phyloP scores from a whole-genome alignment of 78 protist genomes.

The Protostelium mycophagum region DNA sequence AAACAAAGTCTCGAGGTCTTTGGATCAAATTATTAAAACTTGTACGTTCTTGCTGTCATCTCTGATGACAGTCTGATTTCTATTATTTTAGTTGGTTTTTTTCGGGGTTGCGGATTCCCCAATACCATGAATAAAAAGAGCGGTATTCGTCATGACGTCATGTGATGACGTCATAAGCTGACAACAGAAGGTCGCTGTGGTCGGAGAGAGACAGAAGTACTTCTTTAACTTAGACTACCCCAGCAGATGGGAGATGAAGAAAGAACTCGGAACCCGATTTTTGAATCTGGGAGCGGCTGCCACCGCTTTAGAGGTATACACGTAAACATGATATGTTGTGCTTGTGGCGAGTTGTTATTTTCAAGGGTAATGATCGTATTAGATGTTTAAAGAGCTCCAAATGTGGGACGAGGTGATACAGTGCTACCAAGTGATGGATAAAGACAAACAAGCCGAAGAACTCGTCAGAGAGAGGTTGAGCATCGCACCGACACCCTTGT shows the following conservation, averaged over 20 bases:
- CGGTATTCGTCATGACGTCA: no score
- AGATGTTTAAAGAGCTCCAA: conserved; percentile 62
- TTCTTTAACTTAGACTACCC: conserved; percentile 34
- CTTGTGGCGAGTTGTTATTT: not conserved
- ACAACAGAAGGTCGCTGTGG: not conserved
- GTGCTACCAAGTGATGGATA: conserved; percentile 44
- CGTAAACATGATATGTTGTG: not conserved
- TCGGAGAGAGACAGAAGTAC: conserved; percentile 16
- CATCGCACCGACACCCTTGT: conserved; percentile 37
- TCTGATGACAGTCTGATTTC: no score
- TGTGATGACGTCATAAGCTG: no score
- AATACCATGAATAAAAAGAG: no score
- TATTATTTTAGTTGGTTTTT: no score
- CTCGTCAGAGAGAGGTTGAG: conserved; percentile 27
- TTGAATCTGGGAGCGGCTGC: conserved; percentile 55
- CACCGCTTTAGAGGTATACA: conserved; percentile 43
- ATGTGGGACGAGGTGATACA: conserved; percentile 71
- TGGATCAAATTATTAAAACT: no score
- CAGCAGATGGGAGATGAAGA: conserved; percentile 36
- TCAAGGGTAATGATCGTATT: no score
- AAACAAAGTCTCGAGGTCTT: no score
- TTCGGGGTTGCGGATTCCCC: no score
- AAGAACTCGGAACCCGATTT: conserved; percentile 61
- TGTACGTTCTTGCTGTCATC: no score
- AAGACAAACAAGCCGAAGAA: conserved; percentile 55